Base-by-base conservation (phyloP, 2,329 filamentous ascomycete species). In the Parasarocladium wereldwijsianum region DNA sequence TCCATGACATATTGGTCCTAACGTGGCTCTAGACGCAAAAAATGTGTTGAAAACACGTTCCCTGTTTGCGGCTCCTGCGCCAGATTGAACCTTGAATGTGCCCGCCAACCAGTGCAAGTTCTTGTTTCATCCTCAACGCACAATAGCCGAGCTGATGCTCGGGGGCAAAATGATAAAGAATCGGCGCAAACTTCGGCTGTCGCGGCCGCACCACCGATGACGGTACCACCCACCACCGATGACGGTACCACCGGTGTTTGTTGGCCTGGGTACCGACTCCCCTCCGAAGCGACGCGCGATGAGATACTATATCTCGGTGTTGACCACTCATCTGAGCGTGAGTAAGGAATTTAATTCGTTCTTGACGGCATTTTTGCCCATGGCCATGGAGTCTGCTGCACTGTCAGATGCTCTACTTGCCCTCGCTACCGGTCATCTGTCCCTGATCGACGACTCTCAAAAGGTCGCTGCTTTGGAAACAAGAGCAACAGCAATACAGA, bases 391-490 rank as follows among this genome's bases (percentile, higher is more conserved):
- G 12, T 24, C 23, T 6, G 12, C 14, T 7, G 23, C 23, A 24
- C 23, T 24, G 23, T 24, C 23, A 24, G 23, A 24, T 13, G 23
- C 12, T 13, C 23, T 24, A 9, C 23, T 24, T 24, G 23, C 23
- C 14, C 23, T 24, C 23, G 23, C 23, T 13, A 24, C 23, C 8
- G 23, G 23, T 13, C 23, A 24, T 24, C 23, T 24, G 14, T 8
- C 23, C 23, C 23, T 24, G 7, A 13, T 24, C 23, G 23, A 24
- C 14, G 23, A 24, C 7, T 8, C 23, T 24, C 23, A 24, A 24
- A 24, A 24, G 23, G 12, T 24, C 23, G 23, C 23, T 24, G 23
- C 23, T 24, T 13, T 24, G 23, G 23, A 24, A 24, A 24, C 23
- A 13, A 24, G 23, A 24, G 10, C 23, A 13, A 24, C 10, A 13